Conservation (phyloP, 768 basidiomycete genomes). For the Naganishia friedmannii region DNA sequence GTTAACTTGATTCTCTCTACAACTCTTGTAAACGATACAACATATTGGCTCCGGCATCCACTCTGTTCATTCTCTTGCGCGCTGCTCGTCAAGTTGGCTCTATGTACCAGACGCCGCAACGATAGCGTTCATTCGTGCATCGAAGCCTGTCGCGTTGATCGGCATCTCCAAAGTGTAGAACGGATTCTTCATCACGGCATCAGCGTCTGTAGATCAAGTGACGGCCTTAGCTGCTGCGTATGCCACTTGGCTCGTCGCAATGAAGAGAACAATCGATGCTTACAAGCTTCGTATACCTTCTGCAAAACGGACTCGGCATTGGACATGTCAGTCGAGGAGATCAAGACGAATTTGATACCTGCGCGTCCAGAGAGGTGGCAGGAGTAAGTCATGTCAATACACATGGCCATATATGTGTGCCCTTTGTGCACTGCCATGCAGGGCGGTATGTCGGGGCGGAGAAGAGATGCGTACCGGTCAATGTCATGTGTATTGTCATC, state of each 20-base stretch:
- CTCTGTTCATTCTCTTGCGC: not conserved
- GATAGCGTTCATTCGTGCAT: constrained; percentile 54
- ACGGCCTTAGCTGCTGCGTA: not conserved
- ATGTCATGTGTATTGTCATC: constrained; percentile 81
- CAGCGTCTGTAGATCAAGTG: constrained; percentile 59
- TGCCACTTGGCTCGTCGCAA: not conserved
- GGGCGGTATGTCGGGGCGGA: not conserved
- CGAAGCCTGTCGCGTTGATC: constrained; percentile 85
- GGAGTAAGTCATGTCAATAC: not conserved
- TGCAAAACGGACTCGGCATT: constrained; percentile 69
- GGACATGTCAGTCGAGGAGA: constrained; percentile 69
- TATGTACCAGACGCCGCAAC: constrained; percentile 32
- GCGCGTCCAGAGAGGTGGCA: constrained; percentile 8
- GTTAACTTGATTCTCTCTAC: not conserved
- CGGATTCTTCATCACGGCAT: constrained; percentile 97
- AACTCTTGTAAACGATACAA: constrained; percentile 14
- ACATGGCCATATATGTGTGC: not conserved
- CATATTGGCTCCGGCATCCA: not conserved
- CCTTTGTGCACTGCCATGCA: not conserved
- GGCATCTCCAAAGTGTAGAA: constrained; percentile 99
- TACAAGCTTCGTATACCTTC: constrained; percentile 80
- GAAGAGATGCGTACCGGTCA: constrained; percentile 64
- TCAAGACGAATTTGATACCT: constrained; percentile 94
- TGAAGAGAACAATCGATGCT: constrained; percentile 22
- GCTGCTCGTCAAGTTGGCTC: not conserved